Evolutionary conservation across 257 asterid genomes (phyloP).

Genomic region (Marsdenia floribunda): DNA sequence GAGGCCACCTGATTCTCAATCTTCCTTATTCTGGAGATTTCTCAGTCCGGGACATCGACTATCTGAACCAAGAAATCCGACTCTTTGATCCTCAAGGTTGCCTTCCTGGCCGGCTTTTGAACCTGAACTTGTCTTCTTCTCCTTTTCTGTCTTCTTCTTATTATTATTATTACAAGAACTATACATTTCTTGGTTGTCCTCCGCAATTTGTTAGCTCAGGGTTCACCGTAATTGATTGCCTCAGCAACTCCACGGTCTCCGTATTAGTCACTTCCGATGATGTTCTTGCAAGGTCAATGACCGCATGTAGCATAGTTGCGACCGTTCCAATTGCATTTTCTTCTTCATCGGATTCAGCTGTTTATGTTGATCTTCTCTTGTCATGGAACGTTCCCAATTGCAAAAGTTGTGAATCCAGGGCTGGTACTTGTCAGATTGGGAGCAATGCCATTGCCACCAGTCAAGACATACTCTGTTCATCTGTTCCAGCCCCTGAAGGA

Average conservation of each 20-base stretch:
- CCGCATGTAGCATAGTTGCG: not conserved
- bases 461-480: constrained; percentile 19
- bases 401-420: constrained; percentile 29
- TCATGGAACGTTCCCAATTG: constrained; percentile 39
- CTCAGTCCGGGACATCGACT: constrained; percentile 42
- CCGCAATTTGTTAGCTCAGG: constrained; percentile 8
- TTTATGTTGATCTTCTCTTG: constrained; percentile 28
- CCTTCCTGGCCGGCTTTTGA: constrained; percentile 44
- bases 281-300: constrained; percentile 29
- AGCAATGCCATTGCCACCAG: constrained; percentile 1
- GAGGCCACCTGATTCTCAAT: constrained; percentile 20
- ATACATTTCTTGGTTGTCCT: constrained; percentile 62
- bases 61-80: constrained; percentile 41
- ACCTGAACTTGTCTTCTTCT: constrained; percentile 40
- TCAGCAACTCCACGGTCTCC: constrained; percentile 48
- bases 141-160: constrained; percentile 32
- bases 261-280: constrained; percentile 38
- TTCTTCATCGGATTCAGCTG: constrained; percentile 13
- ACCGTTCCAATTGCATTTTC: constrained; percentile 30
- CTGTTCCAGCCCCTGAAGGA: not conserved
- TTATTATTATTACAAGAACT: constrained; percentile 17
- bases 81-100: constrained; percentile 50
- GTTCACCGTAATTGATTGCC: constrained; percentile 40
- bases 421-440: constrained; percentile 22
- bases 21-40: constrained; percentile 57